These are phyloP conservation scores for Telopea speciosissima DNA, from an alignment of 177 flowering plant genomes.

Conservation along the genomic window DNA sequence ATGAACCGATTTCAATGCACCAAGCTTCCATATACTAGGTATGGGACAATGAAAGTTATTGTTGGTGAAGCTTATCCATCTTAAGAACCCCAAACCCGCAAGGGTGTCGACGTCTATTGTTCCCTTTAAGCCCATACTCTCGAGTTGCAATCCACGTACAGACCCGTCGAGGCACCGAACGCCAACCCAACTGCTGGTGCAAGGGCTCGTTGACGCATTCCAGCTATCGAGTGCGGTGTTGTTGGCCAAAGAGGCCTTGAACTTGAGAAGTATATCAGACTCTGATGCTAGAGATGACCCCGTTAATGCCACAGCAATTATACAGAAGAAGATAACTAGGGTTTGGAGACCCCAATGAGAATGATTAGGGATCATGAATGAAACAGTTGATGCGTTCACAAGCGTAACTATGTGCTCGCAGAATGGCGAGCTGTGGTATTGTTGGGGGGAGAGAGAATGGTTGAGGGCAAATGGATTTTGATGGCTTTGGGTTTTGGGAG, in stretches of 20 bases:
- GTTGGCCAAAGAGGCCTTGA: slow-evolving; percentile 20
- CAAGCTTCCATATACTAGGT: slow-evolving; percentile 38
- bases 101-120: slow-evolving; percentile 37
- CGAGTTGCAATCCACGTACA: slow-evolving; percentile 49
- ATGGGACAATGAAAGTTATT: slow-evolving; percentile 56
- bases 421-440: too few species aligned
- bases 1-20: slow-evolving; percentile 35
- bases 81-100: slow-evolving; percentile 19
- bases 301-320: background rate
- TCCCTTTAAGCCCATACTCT: slow-evolving; percentile 52
- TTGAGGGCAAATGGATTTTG: too few species aligned
- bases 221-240: slow-evolving; percentile 4
- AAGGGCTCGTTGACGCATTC: slow-evolving; percentile 22
- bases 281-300: too few species aligned
- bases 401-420: too few species aligned
- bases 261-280: slow-evolving; percentile 33
- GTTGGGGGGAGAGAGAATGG: too few species aligned
- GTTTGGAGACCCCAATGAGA: too few species aligned
- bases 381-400: too few species aligned
- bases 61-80: slow-evolving; percentile 51
- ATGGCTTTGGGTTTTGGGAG: too few species aligned
- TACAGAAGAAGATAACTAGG: background rate
- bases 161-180: slow-evolving; percentile 36
- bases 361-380: too few species aligned
- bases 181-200: slow-evolving; percentile 52